These are phyloP conservation scores for Monosporascus sp. DNA, from an alignment of 2,329 filamentous ascomycete genomes.

Conservation along the genomic window DNA sequence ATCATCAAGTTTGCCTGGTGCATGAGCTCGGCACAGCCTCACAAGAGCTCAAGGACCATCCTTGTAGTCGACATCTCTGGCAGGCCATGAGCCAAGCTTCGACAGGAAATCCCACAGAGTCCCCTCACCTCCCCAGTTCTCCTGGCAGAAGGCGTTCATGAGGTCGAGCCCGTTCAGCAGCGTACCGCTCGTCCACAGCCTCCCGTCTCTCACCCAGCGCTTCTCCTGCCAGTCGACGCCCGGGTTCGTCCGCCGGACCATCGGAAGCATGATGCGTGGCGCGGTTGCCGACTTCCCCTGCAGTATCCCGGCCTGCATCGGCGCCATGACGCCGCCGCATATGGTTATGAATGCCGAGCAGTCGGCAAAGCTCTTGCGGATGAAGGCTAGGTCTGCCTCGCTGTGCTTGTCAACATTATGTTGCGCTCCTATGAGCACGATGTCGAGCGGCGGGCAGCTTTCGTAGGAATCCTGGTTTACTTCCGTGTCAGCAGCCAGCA, in stretches of 20 bases:
- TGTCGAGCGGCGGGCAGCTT: conserved; percentile 33
- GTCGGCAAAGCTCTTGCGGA: conserved; percentile 28
- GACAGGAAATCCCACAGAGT: conserved; percentile 13
- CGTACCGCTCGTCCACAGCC: conserved; percentile 30
- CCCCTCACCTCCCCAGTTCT: conserved; percentile 23
- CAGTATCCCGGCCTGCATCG: conserved; percentile 30
- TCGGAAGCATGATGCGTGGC: conserved; percentile 23
- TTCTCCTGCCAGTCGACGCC: conserved; percentile 32
- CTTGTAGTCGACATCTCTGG: conserved; percentile 28
- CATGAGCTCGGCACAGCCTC: no score
- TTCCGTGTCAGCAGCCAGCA: neutral
- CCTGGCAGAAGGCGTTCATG: conserved; percentile 24
- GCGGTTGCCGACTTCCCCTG: conserved; percentile 32
- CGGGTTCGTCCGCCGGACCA: conserved; percentile 22
- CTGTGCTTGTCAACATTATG: conserved; percentile 20
- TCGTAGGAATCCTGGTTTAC: conserved; percentile 30
- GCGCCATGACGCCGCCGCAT: conserved; percentile 30
- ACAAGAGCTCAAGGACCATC: conserved; percentile 10
- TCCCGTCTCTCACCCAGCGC: conserved; percentile 30
- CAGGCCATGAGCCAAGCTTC: conserved; percentile 19
- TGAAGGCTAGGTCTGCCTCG: conserved; percentile 29
- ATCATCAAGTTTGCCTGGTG: no score
- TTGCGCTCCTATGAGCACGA: conserved; percentile 35
- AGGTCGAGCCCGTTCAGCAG: conserved; percentile 30
- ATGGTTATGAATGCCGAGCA: conserved; percentile 34